Percentiles rank a stretch among this genome's conserved stretches.
Conservation (phyloP, 352 stramenopile genomes). For the Pythium insidiosum region DNA sequence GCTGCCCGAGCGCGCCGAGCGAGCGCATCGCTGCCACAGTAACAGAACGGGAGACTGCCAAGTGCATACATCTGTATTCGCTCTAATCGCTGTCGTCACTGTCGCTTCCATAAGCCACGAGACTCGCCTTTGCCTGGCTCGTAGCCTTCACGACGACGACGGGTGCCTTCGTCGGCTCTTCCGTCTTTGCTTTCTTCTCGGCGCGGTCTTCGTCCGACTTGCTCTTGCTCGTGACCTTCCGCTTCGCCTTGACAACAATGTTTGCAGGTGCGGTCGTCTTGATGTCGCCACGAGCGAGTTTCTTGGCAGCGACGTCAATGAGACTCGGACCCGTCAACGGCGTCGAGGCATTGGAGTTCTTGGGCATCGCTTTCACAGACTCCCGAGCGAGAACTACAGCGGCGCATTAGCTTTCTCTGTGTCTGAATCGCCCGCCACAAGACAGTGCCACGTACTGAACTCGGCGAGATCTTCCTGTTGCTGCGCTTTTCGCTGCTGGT, state of each 20-base stretch:
- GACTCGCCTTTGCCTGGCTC: slow-evolving; percentile 19
- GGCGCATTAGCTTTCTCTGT: no score
- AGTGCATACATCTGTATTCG: background rate
- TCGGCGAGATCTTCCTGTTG: slow-evolving; percentile 65
- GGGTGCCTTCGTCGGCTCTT: slow-evolving; percentile 4
- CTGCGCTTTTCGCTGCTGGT: slow-evolving; percentile 47
- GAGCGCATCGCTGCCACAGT: slow-evolving; percentile 17
- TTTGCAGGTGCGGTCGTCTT: slow-evolving; percentile 22
- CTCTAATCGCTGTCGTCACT: slow-evolving; percentile 38
- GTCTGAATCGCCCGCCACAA: no score
- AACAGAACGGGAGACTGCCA: slow-evolving; percentile 1
- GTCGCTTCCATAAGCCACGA: slow-evolving; percentile 64
- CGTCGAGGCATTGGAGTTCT: no score
- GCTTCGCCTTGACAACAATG: slow-evolving; percentile 51
- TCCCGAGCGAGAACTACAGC: slow-evolving; percentile 51
- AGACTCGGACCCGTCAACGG: no score
- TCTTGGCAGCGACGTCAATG: slow-evolving; percentile 13
- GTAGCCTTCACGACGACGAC: background rate
- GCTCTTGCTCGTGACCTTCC: no score
- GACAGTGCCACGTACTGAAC: slow-evolving; percentile 59
- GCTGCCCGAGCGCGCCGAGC: slow-evolving; percentile 13
- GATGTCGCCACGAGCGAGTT: no score
- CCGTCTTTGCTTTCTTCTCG: slow-evolving; percentile 16
- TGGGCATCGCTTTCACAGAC: no score
- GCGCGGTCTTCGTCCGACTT: slow-evolving; percentile 7